These are phyloP conservation scores for Marvania coccoides DNA, from an alignment of 139 green algal species.

Conservation along the genomic window DNA sequence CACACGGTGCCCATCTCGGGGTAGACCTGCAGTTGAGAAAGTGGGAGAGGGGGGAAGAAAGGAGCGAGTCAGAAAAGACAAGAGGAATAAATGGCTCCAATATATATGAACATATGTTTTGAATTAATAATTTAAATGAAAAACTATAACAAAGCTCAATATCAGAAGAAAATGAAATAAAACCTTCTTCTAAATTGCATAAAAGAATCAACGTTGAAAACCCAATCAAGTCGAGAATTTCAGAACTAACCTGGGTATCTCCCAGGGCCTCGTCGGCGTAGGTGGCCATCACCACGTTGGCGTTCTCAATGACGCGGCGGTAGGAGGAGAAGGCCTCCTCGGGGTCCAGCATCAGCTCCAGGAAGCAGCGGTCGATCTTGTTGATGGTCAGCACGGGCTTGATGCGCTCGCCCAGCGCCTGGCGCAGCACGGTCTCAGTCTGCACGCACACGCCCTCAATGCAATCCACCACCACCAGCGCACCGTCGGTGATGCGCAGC, in stretches of 20 bases:
- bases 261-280: conserved; percentile 95
- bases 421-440: conserved; percentile 98
- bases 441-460: conserved; percentile 99
- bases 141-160: no score
- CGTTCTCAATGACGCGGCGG: conserved; percentile 95
- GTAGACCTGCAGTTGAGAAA: conserved; percentile 55
- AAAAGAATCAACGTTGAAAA: no score
- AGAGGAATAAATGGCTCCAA: no score
- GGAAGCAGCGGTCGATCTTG: conserved; percentile 99
- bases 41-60: background rate
- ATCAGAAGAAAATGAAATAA: no score
- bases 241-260: conserved; percentile 82
- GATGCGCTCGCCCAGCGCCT: conserved; percentile 95
- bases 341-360: conserved; percentile 91
- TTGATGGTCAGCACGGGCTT: conserved; percentile 96
- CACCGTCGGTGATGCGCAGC: conserved; percentile 98
- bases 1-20: conserved; percentile 96
- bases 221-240: no score
- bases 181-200: no score
- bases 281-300: conserved; percentile 98
- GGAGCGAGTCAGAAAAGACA: background rate
- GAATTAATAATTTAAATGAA: no score
- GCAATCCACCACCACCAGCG: conserved; percentile 98
- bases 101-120: no score
- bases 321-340: conserved; percentile 96